phyloP scores from a whole-genome alignment of 2,329 filamentous ascomycete species.

The Drechmeria coniospora region DNA sequence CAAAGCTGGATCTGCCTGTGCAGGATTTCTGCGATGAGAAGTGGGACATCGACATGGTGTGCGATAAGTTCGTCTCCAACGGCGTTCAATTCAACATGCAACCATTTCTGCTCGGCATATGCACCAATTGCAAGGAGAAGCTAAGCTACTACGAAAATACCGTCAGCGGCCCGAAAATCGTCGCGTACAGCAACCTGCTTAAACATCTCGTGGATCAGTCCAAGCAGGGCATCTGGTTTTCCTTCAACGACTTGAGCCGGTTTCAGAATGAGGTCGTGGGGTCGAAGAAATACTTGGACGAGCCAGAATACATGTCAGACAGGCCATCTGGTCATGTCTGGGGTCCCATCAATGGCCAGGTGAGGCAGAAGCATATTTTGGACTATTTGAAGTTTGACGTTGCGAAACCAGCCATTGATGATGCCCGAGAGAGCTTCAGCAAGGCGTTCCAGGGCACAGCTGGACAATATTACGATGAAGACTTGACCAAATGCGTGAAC shows the following conservation, averaged over 20 bases:
- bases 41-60: slow-evolving; percentile 14
- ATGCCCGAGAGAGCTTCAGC: slow-evolving; percentile 19
- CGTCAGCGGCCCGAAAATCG: slow-evolving; percentile 27
- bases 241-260: slow-evolving; percentile 20
- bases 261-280: slow-evolving; percentile 14
- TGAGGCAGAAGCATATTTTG: slow-evolving; percentile 33
- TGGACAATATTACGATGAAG: slow-evolving; percentile 2
- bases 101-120: slow-evolving; percentile 42
- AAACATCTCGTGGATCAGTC: slow-evolving; percentile 40
- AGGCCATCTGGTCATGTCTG: slow-evolving; percentile 9
- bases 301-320: slow-evolving; percentile 30
- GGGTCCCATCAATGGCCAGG: slow-evolving; percentile 2
- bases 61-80: slow-evolving; percentile 30
- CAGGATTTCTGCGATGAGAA: slow-evolving; percentile 20
- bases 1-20: slow-evolving; percentile 31
- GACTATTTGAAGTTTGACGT: slow-evolving; percentile 46
- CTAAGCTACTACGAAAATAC: slow-evolving; percentile 43
- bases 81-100: slow-evolving; percentile 44
- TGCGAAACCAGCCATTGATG: slow-evolving; percentile 25
- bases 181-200: slow-evolving; percentile 35
- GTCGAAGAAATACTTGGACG: slow-evolving; percentile 8
- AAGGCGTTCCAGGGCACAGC: slow-evolving; percentile 4
- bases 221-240: slow-evolving; percentile 39
- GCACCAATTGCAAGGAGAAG: slow-evolving; percentile 48
- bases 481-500: slow-evolving; percentile 11